These are phyloP conservation scores for Aspergillus sp. DNA, from an alignment of 2,329 filamentous ascomycete genomes.

Conservation along the genomic window DNA sequence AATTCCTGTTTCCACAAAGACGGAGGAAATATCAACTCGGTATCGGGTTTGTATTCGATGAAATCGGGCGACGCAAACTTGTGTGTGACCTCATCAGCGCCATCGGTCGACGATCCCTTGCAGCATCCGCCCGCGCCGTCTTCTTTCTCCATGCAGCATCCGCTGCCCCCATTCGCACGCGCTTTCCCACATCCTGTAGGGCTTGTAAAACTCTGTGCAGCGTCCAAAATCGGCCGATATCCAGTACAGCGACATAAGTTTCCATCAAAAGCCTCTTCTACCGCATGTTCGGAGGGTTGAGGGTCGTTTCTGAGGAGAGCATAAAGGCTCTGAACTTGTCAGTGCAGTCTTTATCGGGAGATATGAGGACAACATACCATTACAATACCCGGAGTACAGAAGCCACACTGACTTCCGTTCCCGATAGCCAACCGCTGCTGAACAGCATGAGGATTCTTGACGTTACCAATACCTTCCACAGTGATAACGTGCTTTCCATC, in stretches of 20 bases:
- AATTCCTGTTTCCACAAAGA: slow-evolving; percentile 80
- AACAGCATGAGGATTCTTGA: slow-evolving; percentile 81
- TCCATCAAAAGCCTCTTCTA: slow-evolving; percentile 96
- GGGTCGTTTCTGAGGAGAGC: slow-evolving; percentile 85
- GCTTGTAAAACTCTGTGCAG: slow-evolving; percentile 78
- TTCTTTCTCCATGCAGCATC: slow-evolving; percentile 75
- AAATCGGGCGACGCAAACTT: slow-evolving; percentile 85
- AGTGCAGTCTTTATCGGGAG: background rate
- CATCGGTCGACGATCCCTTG: slow-evolving; percentile 59
- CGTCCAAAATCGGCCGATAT: slow-evolving; percentile 91
- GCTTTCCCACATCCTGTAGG: slow-evolving; percentile 62
- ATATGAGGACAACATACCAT: slow-evolving; percentile 61
- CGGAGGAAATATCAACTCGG: slow-evolving; percentile 93
- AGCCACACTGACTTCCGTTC: slow-evolving; percentile 92
- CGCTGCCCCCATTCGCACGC: slow-evolving; percentile 61
- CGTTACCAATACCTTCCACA: slow-evolving; percentile 91
- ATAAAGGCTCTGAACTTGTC: slow-evolving; percentile 72
- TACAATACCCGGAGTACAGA: slow-evolving; percentile 96
- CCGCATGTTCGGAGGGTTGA: slow-evolving; percentile 75
- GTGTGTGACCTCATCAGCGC: slow-evolving; percentile 46
- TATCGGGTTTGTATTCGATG: slow-evolving; percentile 91
- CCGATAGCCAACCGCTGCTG: slow-evolving; percentile 90
- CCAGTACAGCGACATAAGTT: slow-evolving; percentile 96
- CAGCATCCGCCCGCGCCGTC: slow-evolving; percentile 67
- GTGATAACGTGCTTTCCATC: slow-evolving; percentile 99